Evolutionary conservation across 192 early-diverging fungal genomes (phyloP).

Genomic region (Umbelopsis ramanniana): DNA sequence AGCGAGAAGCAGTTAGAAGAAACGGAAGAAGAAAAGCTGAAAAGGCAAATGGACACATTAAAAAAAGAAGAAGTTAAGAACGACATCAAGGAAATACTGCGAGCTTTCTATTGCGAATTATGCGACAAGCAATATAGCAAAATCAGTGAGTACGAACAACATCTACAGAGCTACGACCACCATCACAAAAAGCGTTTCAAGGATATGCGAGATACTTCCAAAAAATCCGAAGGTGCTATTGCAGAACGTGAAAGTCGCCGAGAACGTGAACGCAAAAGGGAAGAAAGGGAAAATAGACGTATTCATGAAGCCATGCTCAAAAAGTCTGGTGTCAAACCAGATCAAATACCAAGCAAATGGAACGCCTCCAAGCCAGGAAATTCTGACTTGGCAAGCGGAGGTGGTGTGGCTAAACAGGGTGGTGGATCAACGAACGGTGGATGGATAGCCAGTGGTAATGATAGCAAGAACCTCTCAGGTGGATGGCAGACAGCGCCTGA

Average conservation of each 20-base stretch:
- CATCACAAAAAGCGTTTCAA: slow-evolving; percentile 81
- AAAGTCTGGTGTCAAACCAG: slow-evolving; percentile 34
- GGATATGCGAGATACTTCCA: slow-evolving; percentile 71
- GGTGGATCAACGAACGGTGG: neutral
- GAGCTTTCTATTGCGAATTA: slow-evolving; percentile 76
- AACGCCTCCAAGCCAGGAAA: neutral
- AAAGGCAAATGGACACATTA: slow-evolving; percentile 62
- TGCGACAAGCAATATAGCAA: slow-evolving; percentile 84
- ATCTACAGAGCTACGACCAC: slow-evolving; percentile 80
- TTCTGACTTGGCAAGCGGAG: neutral
- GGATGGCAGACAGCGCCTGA: neutral
- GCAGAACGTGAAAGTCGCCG: slow-evolving; percentile 34
- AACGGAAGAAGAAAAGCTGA: slow-evolving; percentile 55
- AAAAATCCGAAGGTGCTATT: slow-evolving; percentile 33
- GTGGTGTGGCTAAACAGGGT: neutral
- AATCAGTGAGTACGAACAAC: slow-evolving; percentile 76
- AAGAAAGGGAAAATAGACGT: slow-evolving; percentile 68
- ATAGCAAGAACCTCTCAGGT: neutral
- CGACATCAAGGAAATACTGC: slow-evolving; percentile 62
- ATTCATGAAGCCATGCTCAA: slow-evolving; percentile 69
- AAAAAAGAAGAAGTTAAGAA: slow-evolving; percentile 56
- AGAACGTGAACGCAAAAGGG: slow-evolving; percentile 66
- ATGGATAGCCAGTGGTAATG: neutral
- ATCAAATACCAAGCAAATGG: neutral
- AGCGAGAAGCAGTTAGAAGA: slow-evolving; percentile 70